Evolutionary conservation across 768 basidiomycete genomes (phyloP), one percentile per base, ranked within the genome.

Genomic region (Lactifluus echinatus): DNA sequence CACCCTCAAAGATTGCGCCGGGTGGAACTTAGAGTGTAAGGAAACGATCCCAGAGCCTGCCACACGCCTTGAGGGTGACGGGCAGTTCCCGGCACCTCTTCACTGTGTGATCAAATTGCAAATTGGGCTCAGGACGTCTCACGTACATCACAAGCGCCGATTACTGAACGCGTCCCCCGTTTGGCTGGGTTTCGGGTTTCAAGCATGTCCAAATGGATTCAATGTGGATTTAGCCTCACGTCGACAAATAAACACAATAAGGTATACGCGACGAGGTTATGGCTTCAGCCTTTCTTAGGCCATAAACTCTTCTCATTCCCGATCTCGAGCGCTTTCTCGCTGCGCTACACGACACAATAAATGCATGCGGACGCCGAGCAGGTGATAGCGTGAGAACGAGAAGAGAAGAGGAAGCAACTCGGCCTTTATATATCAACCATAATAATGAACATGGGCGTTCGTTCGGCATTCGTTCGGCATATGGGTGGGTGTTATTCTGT

Each of bases 311-410:
- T 46, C 24, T 23, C 12, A 47, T 47, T 47, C 54, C 14, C 54
- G 54, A 49, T 55, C 47, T 42, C 39, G n/a, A n/a, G n/a, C n/a
- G n/a, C 19, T 49, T 37, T 31, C 14, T 54, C 45, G 51, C 24
- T 28, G 24, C 31, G 5, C 17, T 51, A 39, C 36, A 43, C 24
- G 10, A 29, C 31, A 19, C 40, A 45, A n/a, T 29, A n/a, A 45
- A 43, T 17, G 43, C 31, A 43, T 17, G 17, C 45, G 43, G 33
- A 37, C 34, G 12, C 19, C 44, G 33, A n/a, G 11, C 23, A 36
- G 23, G 43, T 54, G 29, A 37, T 21, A 11, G 29, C 31, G 39
- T 55, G 53, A 46, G 28, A 55, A 47, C 8, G 53, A 28, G 21
- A 45, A 45, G 4, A 26, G 39, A 21, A 17, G 31, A 33, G 2